Conservation (phyloP, 83 land plant genomes). For the Picea mariana region DNA sequence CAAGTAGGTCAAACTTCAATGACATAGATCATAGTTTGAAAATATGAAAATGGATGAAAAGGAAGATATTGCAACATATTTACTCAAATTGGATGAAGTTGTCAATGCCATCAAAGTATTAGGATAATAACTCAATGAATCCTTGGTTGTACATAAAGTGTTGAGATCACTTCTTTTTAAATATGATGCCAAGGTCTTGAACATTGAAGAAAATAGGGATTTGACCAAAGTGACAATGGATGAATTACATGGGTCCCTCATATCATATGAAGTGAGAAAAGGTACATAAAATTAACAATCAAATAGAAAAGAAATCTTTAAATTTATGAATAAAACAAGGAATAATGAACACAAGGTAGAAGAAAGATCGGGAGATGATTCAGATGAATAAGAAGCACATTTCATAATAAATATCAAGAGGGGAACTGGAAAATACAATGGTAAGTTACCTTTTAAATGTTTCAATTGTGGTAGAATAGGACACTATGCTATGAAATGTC, state of each 20-base stretch:
- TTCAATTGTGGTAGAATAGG: no score
- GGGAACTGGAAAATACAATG: no score
- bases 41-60: not conserved
- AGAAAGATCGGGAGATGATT: no score
- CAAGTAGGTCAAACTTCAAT: not conserved
- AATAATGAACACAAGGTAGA: no score
- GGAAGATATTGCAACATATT: not conserved
- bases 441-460: no score
- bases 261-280: not conserved
- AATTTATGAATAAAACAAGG: no score
- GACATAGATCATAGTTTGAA: not conserved
- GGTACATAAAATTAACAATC: no score
- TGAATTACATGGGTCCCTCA: not conserved
- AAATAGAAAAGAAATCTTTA: no score
- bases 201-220: not conserved
- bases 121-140: not conserved
- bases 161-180: not conserved
- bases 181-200: not conserved
- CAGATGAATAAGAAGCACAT: no score
- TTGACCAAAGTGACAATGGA: not conserved
- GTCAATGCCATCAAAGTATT: not conserved
- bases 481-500: no score
- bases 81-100: not conserved
- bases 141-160: not conserved
- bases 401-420: no score